Base-by-base conservation (phyloP, 1,284 basidiomycete genomes). In the Apiotrichum mycotoxinovorans region DNA sequence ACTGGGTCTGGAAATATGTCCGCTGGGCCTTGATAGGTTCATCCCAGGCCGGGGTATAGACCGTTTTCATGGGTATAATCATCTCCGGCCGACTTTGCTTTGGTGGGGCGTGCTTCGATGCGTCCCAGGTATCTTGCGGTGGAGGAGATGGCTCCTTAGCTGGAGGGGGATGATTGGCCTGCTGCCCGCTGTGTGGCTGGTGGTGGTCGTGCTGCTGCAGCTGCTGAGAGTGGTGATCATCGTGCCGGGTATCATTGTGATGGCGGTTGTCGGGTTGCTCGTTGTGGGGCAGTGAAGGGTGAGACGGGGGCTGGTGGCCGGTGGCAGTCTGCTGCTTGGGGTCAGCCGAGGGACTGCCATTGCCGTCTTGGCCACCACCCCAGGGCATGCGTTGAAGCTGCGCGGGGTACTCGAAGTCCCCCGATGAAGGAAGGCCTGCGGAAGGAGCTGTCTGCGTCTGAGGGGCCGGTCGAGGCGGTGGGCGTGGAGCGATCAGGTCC, bases 401-500 rank as follows among this genome's bases (percentile, higher is more conserved):
- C 7, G 30, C 7, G 12, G 30, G 30, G 30, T 30, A 30, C 30
- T 30, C 7, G 30, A 30, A 30, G 30, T 12, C 30, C 7, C 30
- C 30, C 7, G 30, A 7, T 30, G 30, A 5, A 5, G 5, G 30
- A 38, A 5, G 37, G 37, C 4, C 37, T 38, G 4, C 15, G 4
- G 37, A 5, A 9, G 37, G 8, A 23, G 3, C 40, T 11, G 45
- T n/a, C 26, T 7, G 56, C 56, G 37, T 4, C 23, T 15, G 14
- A 1, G 25, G 42, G 15, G 26, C 27, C 17, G 26, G 26, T 2
- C 3, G 25, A 9, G 38, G 35, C 11, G 20, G 22, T 26, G 48
- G 56, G 22, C 37, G 57, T 8, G 72, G 68, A 75, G 68, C 79
- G 80, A 95, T 87, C 62, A 96, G 78, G 71, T 92, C 89, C 52